phyloP scores from a whole-genome alignment of 2,329 filamentous ascomycete species.

The Fusarium acutatum region DNA sequence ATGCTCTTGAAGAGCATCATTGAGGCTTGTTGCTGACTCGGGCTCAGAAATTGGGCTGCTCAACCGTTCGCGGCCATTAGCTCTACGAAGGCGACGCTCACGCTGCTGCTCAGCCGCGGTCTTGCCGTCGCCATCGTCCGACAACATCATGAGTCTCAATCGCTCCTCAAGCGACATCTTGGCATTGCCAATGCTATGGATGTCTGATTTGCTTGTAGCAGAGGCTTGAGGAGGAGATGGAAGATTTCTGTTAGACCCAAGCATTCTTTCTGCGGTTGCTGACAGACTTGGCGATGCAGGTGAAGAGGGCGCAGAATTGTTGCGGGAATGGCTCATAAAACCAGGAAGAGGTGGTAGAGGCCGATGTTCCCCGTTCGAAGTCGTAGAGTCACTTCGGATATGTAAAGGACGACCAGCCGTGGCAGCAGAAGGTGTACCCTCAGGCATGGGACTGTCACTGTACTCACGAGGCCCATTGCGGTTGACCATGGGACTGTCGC shows the following conservation, averaged over 20 bases:
- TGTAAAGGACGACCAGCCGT: constrained; percentile 63
- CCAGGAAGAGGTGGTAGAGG: constrained; percentile 88
- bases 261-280: constrained; percentile 76
- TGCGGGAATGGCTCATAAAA: constrained; percentile 51
- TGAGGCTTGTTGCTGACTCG: constrained; percentile 44
- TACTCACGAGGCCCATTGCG: constrained; percentile 54
- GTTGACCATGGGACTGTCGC: constrained; percentile 64
- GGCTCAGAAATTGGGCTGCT: constrained; percentile 54
- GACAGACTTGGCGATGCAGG: constrained; percentile 71
- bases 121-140: constrained; percentile 68
- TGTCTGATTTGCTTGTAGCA: constrained; percentile 76
- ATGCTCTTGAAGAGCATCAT: constrained; percentile 60
- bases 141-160: constrained; percentile 87
- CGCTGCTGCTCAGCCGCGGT: constrained; percentile 71
- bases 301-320: constrained; percentile 56
- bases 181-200: constrained; percentile 76
- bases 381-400: constrained; percentile 74
- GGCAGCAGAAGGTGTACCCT: constrained; percentile 53
- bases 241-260: constrained; percentile 71
- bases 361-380: constrained; percentile 82
- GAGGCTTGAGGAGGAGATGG: constrained; percentile 76
- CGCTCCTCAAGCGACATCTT: constrained; percentile 88
- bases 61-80: constrained; percentile 60
- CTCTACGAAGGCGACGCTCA: constrained; percentile 74
- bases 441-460: constrained; percentile 74